Base-by-base conservation (phyloP, 2,329 filamentous ascomycete genomes). In the Corynespora cassiicola region DNA sequence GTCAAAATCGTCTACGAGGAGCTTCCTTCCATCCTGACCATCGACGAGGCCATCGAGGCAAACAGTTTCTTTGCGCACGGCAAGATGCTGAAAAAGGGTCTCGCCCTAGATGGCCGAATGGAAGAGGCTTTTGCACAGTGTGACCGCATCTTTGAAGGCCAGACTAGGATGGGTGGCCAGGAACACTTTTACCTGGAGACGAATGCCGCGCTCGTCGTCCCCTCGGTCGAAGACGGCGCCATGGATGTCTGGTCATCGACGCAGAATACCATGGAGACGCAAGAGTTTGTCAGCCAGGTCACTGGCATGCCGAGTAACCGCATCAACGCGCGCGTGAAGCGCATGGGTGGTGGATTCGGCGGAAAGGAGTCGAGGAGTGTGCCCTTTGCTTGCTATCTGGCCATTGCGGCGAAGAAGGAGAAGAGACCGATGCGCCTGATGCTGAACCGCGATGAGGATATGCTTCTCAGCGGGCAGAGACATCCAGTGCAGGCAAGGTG, bases 121-220 rank as follows among this genome's bases (percentile, higher is more conserved):
- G 84, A 91, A 25, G 79, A 84, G 36, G 88, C 85, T 0, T 95
- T 96, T 62, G 76, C 81, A 38, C 76, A 84, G 6, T 88, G 82
- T 2, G 91, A 96, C 54, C 80, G 90, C 58, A 77, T 95, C 2
- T 91, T 96, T 52, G 85, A 82, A n/a, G 94, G 92, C 12, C 81
- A 86, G 0, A 81, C 85, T 2, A 79, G 90, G 36, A 95, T 97
- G 79, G 92, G 92, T 33, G 94, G 92, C 0, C 94, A 99, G 62
- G 92, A 97, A 65, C 92, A 97, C 62, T 97, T 97, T 64, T 97
- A 97, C 56, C 79, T 97, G 1, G 92, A 97, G 68, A 96, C 92
- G 0, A 86, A 96, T 48, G 91, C 89, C 1, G 86, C 85, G 28
- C 70, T 96, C 3, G 89, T 82, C 1, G 84, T 96, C 33, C 92